phyloP scores from a whole-genome alignment of 208 protist species.

The Trypanosoma platydactyli region DNA sequence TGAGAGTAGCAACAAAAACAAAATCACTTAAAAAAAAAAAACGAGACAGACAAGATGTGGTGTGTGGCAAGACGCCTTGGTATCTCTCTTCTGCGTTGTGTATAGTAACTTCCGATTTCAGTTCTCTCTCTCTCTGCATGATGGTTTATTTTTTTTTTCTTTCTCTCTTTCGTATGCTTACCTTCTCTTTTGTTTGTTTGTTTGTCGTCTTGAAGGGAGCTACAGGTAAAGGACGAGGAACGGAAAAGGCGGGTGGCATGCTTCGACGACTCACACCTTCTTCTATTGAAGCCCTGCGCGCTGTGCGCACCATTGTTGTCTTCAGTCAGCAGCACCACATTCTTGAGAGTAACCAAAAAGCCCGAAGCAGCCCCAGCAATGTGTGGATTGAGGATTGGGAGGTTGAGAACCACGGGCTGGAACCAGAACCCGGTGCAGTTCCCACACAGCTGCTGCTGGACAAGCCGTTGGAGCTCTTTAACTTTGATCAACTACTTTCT shows the following conservation, averaged over 20 bases:
- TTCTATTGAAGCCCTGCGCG: constrained; percentile 12
- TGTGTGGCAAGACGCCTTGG: not conserved
- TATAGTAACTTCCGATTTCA: not conserved
- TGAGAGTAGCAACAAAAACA: constrained; percentile 25
- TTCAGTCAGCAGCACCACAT: constrained; percentile 88
- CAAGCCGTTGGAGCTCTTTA: constrained; percentile 86
- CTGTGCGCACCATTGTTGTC: constrained; percentile 66
- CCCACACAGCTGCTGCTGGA: constrained; percentile 75
- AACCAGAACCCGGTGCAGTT: constrained; percentile 62
- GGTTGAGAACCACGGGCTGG: constrained; percentile 59
- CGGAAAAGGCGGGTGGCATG: constrained; percentile 24
- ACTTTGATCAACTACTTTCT: constrained; percentile 84
- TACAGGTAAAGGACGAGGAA: constrained; percentile 2
- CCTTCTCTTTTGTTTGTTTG: constrained; percentile 23
- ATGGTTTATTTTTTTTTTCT: constrained; percentile 12
- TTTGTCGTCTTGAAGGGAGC: constrained; percentile 16
- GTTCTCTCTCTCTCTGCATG: constrained; percentile 22
- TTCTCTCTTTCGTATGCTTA: constrained; percentile 8
- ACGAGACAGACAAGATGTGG: not conserved
- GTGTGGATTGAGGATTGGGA: constrained; percentile 92
- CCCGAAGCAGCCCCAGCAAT: constrained; percentile 81
- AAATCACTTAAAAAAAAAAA: constrained; percentile 9
- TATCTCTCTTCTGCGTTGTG: not conserved
- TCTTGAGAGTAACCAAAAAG: constrained; percentile 86
- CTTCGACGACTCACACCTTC: constrained; percentile 43